Evolutionary conservation across 148 eudicot species (phyloP), one percentile per base, ranked within the genome.

Genomic region (Fagopyrum homotropicum): DNA sequence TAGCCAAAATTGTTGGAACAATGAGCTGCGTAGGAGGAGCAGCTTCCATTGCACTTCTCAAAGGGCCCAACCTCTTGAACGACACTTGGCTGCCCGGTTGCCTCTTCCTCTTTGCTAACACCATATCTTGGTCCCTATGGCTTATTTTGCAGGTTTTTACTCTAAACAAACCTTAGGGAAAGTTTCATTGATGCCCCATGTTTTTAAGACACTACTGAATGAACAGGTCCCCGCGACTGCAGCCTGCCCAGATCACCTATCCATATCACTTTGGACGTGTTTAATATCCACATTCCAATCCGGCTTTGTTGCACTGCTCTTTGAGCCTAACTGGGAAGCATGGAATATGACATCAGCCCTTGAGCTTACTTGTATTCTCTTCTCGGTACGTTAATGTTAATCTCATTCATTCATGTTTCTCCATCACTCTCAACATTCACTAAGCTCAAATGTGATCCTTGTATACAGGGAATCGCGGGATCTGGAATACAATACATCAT

Each of bases 81-180:
- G 40, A 79, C 15, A 50, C 79, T 26, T 92, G 95, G 95, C 50
- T 92, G 35, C 29, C 88, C 8, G 97, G 95, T 30, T 90, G 89
- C 59, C 69, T 87, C 15, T 77, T 84, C 11, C 81, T 90, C 81
- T 82, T 92, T 69, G 89, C 56, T 14, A 87, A 87, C 77, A 61
- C 76, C 73, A 80, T 81, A 77, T 88, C 87, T 77, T 90, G 97
- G 97, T 88, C 97, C 4, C 5, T 83, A 40, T 92, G 93, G 93
- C 95, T 92, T 22, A 90, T 92, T 78, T 76, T 92, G 50, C 97
- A 90, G 97, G 95, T 90, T 35, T 35, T 35, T 22, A 22, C 26
- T 22, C 26, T 22, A 22, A 22, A 22, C 26, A 22, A 22, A 22
- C 26, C 26, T 22, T 22, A 22, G 26, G 26, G 26, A 22, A 22